A percentile compares a stretch with the other conserved stretches of the same genome.
Conservation (phyloP, 106 monocot species). For the Vanilla planifolia region DNA sequence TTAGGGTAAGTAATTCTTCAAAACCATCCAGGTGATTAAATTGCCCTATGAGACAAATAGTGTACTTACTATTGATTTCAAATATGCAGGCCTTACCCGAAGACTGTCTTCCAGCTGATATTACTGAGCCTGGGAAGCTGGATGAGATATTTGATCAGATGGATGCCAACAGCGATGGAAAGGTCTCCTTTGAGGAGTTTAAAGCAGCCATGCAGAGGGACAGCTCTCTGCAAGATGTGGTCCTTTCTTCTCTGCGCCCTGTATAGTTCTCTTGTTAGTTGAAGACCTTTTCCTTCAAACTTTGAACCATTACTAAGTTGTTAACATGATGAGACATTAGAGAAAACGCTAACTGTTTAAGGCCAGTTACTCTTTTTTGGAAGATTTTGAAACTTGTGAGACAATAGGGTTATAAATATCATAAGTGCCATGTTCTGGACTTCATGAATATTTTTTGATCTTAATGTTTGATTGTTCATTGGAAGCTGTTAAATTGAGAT, state of each 20-base stretch:
- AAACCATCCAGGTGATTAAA: too few relatives aligned
- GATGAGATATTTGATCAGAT: conserved; percentile 70
- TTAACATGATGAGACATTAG: not conserved
- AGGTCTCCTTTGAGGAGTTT: conserved; percentile 66
- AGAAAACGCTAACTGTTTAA: not conserved
- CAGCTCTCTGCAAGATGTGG: conserved; percentile 59
- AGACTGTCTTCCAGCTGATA: conserved; percentile 63
- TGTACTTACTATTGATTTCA: not conserved
- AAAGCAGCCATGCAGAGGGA: conserved; percentile 61
- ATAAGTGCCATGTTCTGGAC: too few relatives aligned
- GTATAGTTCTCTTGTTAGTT: not conserved
- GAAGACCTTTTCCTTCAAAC: not conserved
- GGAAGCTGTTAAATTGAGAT: too few relatives aligned
- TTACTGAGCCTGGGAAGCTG: conserved; percentile 55
- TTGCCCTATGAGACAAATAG: too few relatives aligned
- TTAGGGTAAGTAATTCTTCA: conserved; percentile 23
- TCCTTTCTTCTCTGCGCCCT: conserved; percentile 48
- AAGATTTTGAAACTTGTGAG: not conserved
- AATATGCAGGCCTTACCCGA: conserved; percentile 51
- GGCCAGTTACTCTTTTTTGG: not conserved
- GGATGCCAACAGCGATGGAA: conserved; percentile 61
- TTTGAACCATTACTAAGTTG: not conserved
- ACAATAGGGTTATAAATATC: too few relatives aligned
- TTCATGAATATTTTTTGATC: too few relatives aligned
- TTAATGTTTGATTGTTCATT: too few relatives aligned